Evolutionary conservation across 805 yeast genomes (phyloP), one percentile per base, ranked within the genome.

Genomic region (Saturnispora sanitii): DNA sequence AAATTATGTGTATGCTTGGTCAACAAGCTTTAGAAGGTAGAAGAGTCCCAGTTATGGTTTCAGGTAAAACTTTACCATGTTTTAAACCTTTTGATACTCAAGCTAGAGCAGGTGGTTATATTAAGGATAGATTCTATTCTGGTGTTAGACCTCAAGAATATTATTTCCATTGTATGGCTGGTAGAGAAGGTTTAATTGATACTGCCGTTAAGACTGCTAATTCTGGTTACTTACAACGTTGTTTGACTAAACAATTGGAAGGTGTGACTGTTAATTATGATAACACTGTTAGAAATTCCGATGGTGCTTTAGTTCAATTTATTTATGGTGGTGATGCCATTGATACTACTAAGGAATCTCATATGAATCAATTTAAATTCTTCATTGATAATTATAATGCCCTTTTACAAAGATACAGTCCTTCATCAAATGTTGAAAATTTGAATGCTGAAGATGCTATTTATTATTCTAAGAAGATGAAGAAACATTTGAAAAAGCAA

Each of bases 91-190:
- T 76, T 57, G 99, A 94, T 59, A 92, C 98, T 13, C 90, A 86
- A 61, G 95, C 96, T 2, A 75, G 94, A 61, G 96, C 99, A 20
- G 99, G 99, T 71, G 99, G 99, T 42, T 92, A 86, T 61, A 85
- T 92, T 58, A 84, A 90, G 61, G 90, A 94, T 47, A 82, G 99
- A 53, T 92, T 92, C 78, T 94, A 86, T 62, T 86, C 96, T 31
- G 98, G 98, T 63, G 83, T 92, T 52, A 78, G 85, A 61, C 98
- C 98, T 4, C 99, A 92, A 66, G 99, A 92, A 64, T 92, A 94
- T 66, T 92, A 88, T 61, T 92, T 94, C 92, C 99, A 92, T 68
- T 92, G 97, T 71, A 92, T 92, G 98, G 98, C 99, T 42, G 99
- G 99, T 66, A 82, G 99, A 71, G 99, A 92, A 71, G 99, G 99